Conservation (phyloP, 2,329 filamentous ascomycete genomes). For the Colletotrichum sp. region DNA sequence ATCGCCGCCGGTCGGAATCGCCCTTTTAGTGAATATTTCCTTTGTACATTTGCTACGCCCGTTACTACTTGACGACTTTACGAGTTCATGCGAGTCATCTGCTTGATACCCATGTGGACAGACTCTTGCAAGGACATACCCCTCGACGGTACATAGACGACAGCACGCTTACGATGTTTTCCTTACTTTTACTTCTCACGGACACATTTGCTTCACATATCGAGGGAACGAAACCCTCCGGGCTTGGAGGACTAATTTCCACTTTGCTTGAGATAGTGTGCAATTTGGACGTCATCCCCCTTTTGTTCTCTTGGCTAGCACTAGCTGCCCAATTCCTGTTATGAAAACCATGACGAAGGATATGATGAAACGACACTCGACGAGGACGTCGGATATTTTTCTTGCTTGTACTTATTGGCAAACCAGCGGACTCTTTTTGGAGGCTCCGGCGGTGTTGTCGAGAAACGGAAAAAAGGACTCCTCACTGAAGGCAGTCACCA, state of each 20-base stretch:
- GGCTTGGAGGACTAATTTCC: constrained; percentile 17
- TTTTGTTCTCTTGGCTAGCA: not conserved
- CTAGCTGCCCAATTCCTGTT: not conserved
- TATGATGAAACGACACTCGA: constrained; percentile 18
- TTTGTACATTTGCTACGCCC: constrained; percentile 26
- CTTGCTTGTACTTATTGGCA: not conserved
- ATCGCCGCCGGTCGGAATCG: constrained; percentile 53
- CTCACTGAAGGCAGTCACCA: not conserved
- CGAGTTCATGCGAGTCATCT: constrained; percentile 17
- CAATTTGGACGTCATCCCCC: not conserved
- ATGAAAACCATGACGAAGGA: constrained; percentile 19
- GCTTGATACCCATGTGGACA: constrained; percentile 13
- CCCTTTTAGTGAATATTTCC: constrained; percentile 42
- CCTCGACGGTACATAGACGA: constrained; percentile 20
- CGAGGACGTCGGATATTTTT: constrained; percentile 3
- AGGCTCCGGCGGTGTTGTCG: not conserved
- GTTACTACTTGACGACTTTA: constrained; percentile 18
- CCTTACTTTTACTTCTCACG: constrained; percentile 12
- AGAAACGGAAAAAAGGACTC: not conserved
- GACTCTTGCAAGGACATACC: constrained; percentile 17
- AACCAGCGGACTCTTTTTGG: not conserved
- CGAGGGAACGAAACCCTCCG: not conserved
- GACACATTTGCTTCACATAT: constrained; percentile 22
- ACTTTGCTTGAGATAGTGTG: constrained; percentile 6
- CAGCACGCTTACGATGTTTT: constrained; percentile 15